Base-by-base conservation (phyloP, 495 filamentous ascomycete genomes). In the Annulohypoxylon maeteangense region DNA sequence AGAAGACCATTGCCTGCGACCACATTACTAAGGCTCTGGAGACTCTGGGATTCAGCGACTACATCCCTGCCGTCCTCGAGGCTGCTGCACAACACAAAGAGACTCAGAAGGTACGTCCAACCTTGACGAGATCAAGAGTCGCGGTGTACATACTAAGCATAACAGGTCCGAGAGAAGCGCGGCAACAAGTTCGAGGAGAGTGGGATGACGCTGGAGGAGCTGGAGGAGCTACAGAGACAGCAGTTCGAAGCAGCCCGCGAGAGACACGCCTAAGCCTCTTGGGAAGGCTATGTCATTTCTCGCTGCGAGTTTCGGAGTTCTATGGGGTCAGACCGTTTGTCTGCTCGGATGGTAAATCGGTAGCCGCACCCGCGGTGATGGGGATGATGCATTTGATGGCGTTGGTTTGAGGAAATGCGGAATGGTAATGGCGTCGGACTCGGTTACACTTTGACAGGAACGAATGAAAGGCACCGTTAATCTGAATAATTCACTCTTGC, bases 1-100 rank as follows among this genome's bases (percentile, higher is more conserved):
- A 99, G 86, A 99, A 99, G 84, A 99, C 95, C 0, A 99, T 99
- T 61, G 94, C 94, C 0, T 94, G 91, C 71, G 95, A 99, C 74
- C 95, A 99, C 81, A 94, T 98, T 71, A 93, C 94, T 72, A 93
- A 93, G 75, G 96, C 96, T 3, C 84, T 99, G 40, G 89, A 91
- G 57, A 91, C 96, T 72, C 87, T 99, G 14, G 95, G 95, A 0
- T 99, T 98, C 75, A 84, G 88, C 14, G 94, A 97, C 31, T 98
- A 98, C 72, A 90, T 99, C 14, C 85, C 88, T 7, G 91, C 93
- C 54, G 92, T 98, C 2, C 80, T 95, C 38, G 91, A 93, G 57
- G 93, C 95, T 4, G 95, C 95, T 6, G 90, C 90, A 53, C 93
- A 97, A 71, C 93, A 97, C 75, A 96, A 94, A 79, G 94, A 97